Evolutionary conservation across 805 yeast species (phyloP), one percentile per base, ranked within the genome.

Genomic region (Candida sphagnicola): DNA sequence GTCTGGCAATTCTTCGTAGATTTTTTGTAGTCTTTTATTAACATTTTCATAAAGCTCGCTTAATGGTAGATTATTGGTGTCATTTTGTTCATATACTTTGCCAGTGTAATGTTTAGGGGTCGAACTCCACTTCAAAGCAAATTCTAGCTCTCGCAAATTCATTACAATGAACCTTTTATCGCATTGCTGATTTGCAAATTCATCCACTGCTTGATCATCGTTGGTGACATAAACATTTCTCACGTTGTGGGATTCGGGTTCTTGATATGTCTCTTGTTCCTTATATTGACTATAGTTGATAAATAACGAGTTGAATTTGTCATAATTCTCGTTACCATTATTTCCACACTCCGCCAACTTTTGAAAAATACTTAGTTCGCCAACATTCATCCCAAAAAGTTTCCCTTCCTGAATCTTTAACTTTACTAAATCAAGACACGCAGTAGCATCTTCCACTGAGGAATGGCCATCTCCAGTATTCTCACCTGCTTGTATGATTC

Each of bases 401-500:
- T 61, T 54, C 1, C 96, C 97, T 40, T 81, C 78, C 4, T 67
- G 59, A 11, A 89, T 59, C 53, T 90, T 89, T 47, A 79, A 49
- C 48, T 85, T 80, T 1, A 85, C 76, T 35, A 91, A 70, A 37
- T 86, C 88, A 51, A 90, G 66, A 54, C 96, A 86, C 1, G 95
- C 80, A 19, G 57, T 57, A 10, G 95, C 84, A 55, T 91, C 99
- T 54, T 87, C 96, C 4, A 83, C 72, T 0, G 98, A 84, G 38
- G 90, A 85, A 59, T 91, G 98, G 13, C 74, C 74, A 1, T 47
- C 47, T 1, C 95, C 95, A 3, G 57, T 47, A 3, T 42, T 47
- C 18, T 70, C 71, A n/a, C 83, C 81, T 18, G 61, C 62, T 58
- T 93, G 98, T 37, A 91, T 91, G 0, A 57, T 62, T 35, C 74